phyloP scores from a whole-genome alignment of 768 basidiomycete species.

The Tylopilus intermedius region DNA sequence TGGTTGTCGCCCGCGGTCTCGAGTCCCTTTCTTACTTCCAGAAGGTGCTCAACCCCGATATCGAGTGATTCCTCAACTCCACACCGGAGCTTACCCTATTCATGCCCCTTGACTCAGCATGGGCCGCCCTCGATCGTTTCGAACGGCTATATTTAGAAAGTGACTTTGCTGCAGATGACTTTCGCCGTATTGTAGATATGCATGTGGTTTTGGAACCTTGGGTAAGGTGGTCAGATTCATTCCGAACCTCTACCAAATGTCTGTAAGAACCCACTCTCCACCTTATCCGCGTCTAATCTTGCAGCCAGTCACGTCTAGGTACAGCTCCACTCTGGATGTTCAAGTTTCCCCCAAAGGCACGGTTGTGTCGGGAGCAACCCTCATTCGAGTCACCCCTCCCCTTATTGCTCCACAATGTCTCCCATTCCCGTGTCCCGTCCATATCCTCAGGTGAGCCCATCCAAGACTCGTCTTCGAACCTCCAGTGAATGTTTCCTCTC shows the following conservation, averaged over 20 bases:
- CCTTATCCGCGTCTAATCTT: conserved; percentile 12
- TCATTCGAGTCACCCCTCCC: conserved; percentile 33
- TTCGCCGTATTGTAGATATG: conserved; percentile 72
- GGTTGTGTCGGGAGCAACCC: conserved; percentile 50
- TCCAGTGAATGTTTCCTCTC: too few relatives aligned
- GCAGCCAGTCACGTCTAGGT: conserved; percentile 61
- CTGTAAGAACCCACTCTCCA: conserved; percentile 24
- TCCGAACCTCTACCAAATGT: conserved; percentile 51
- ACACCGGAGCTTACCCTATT: conserved; percentile 82
- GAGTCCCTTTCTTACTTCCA: too few relatives aligned
- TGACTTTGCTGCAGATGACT: conserved; percentile 76
- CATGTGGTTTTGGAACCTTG: conserved; percentile 57
- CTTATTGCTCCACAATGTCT: too few relatives aligned
- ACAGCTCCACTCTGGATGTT: conserved; percentile 63
- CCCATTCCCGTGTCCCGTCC: too few relatives aligned
- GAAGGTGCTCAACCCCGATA: too few relatives aligned
- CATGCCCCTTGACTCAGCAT: conserved; percentile 81
- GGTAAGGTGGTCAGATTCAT: conserved; percentile 67
- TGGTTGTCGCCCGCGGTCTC: too few relatives aligned
- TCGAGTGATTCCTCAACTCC: conserved; percentile 52
- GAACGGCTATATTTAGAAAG: conserved; percentile 89
- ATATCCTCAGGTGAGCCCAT: too few relatives aligned
- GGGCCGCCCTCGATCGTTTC: conserved; percentile 66
- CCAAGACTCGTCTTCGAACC: too few relatives aligned
- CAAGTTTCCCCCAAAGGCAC: conserved; percentile 49